Percentiles rank a stretch among this genome's conserved stretches.
These are phyloP conservation scores for Trichoderma breve DNA, from an alignment of 2,329 filamentous ascomycete species.

Conservation along the genomic window DNA sequence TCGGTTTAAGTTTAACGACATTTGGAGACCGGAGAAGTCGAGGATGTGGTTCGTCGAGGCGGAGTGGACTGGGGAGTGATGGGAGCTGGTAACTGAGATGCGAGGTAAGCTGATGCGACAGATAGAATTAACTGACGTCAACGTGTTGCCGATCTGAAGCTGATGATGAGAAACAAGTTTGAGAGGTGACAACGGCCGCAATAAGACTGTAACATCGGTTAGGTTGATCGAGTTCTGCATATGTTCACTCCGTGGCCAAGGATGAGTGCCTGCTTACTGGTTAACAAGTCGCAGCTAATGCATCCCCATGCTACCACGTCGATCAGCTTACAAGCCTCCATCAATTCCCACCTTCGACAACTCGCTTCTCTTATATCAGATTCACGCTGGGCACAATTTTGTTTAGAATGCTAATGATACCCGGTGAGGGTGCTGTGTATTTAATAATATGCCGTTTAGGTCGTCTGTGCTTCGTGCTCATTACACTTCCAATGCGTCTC, in stretches of 20 bases:
- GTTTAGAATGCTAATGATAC: slow-evolving; percentile 4
- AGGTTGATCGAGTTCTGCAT: neutral
- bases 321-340: slow-evolving; percentile 4
- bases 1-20: slow-evolving; percentile 15
- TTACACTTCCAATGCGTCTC: neutral
- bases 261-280: neutral
- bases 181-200: neutral
- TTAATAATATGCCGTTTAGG: slow-evolving; percentile 8
- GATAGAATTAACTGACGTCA: neutral
- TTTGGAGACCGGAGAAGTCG: slow-evolving; percentile 23
- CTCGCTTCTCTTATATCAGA: neutral
- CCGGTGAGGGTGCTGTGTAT: slow-evolving; percentile 2
- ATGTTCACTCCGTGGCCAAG: neutral
- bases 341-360: neutral
- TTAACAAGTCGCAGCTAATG: neutral
- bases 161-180: neutral
- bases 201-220: neutral
- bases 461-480: neutral
- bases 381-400: neutral
- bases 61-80: slow-evolving; percentile 18
- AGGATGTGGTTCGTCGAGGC: slow-evolving; percentile 25
- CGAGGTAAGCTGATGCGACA: neutral
- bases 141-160: neutral
- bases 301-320: slow-evolving; percentile 3
- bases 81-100: neutral